A percentile compares a stretch with the other conserved stretches of the same genome.
phyloP scores from a whole-genome alignment of 768 basidiomycete genomes.

The Termitomyces sp. region DNA sequence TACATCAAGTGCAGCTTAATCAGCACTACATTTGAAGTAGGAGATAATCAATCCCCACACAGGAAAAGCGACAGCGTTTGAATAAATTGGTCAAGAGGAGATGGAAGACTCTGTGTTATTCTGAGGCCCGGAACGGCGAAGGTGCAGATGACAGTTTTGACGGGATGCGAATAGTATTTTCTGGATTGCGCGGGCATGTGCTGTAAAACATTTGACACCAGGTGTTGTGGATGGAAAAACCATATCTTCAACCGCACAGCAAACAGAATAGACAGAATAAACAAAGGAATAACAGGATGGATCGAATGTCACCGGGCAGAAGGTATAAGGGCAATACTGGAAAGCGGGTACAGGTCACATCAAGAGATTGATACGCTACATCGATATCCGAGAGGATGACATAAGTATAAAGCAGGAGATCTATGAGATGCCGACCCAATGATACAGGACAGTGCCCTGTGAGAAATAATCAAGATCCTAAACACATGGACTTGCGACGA shows the following conservation, averaged over 20 bases:
- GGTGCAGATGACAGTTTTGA: conserved; percentile 14
- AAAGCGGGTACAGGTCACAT: conserved; percentile 1
- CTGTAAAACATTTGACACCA: conserved; percentile 1
- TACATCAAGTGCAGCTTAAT: conserved; percentile 21
- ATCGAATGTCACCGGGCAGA: conserved; percentile 7
- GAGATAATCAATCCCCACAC: conserved; percentile 30
- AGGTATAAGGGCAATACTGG: conserved; percentile 11
- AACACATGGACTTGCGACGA: neutral
- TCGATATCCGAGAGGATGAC: neutral
- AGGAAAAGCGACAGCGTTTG: conserved; percentile 21
- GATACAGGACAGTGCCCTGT: conserved; percentile 64
- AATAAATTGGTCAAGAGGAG: conserved; percentile 27
- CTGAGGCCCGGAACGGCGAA: conserved; percentile 9
- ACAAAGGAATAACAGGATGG: conserved; percentile 9
- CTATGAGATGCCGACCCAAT: conserved; percentile 60
- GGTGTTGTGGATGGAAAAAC: neutral
- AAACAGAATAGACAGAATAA: too few species aligned
- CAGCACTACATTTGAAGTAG: conserved; percentile 24
- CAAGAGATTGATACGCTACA: neutral
- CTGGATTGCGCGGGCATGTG: conserved; percentile 20
- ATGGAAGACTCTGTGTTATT: conserved; percentile 10
- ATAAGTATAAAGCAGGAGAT: neutral
- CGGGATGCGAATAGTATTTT: conserved; percentile 12
- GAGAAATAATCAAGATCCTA: neutral
- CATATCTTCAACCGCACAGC: neutral